Conservation (phyloP, 2,329 filamentous ascomycete species). For the Penicillium sp. region DNA sequence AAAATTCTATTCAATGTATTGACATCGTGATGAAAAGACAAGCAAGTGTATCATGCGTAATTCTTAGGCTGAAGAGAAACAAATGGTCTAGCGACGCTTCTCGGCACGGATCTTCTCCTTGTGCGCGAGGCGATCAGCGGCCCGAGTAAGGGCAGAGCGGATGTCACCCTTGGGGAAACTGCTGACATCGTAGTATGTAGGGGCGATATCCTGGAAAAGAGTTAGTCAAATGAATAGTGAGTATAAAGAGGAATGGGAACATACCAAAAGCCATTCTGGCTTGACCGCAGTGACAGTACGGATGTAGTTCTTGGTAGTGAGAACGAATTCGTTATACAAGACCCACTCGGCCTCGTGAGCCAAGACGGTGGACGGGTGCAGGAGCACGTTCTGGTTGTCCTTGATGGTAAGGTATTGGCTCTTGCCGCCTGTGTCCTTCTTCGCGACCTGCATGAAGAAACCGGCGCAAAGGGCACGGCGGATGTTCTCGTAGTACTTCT, state of each 20-base stretch:
- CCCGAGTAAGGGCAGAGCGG: constrained; percentile 61
- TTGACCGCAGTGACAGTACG: constrained; percentile 87
- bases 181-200: constrained; percentile 83
- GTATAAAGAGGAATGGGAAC: constrained; percentile 32
- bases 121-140: constrained; percentile 54
- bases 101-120: constrained; percentile 51
- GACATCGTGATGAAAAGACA: constrained; percentile 8
- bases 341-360: constrained; percentile 92
- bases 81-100: constrained; percentile 31
- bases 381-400: constrained; percentile 87
- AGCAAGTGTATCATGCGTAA: constrained; percentile 14
- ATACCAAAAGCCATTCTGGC: constrained; percentile 89
- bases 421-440: constrained; percentile 84
- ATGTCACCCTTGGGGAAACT: constrained; percentile 83
- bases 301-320: constrained; percentile 98
- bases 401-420: constrained; percentile 87
- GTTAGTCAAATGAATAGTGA: constrained; percentile 15
- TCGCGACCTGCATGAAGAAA: constrained; percentile 99
- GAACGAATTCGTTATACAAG: constrained; percentile 95
- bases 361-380: constrained; percentile 91
- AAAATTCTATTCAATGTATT: constrained; percentile 1
- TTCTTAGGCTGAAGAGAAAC: constrained; percentile 5
- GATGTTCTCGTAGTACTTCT: constrained; percentile 98
- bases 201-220: constrained; percentile 74
- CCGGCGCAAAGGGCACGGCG: constrained; percentile 85